Evolutionary conservation across 305 asterid species (phyloP).

Genomic region (Fraxinus floribunda): DNA sequence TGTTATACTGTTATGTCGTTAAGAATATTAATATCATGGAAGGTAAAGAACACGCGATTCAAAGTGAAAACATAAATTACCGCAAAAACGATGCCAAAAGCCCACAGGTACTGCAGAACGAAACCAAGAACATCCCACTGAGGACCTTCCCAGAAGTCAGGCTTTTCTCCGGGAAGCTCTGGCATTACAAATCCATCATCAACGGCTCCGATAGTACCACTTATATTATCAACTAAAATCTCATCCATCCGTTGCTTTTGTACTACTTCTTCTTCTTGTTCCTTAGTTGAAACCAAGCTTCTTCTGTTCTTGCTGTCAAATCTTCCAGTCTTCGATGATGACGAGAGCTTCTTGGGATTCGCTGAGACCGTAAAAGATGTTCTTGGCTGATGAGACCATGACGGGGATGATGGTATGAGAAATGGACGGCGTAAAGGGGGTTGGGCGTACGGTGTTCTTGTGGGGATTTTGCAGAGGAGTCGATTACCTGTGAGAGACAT

Average conservation of each 20-base stretch:
- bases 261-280: constrained; percentile 28
- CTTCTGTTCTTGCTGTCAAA: constrained; percentile 74
- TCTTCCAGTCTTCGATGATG: constrained; percentile 57
- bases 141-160: constrained; percentile 83
- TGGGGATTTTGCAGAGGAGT: constrained; percentile 41
- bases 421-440: constrained; percentile 33
- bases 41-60: background rate
- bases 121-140: constrained; percentile 88
- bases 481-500: constrained; percentile 67
- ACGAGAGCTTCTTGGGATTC: constrained; percentile 53
- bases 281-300: constrained; percentile 49
- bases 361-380: constrained; percentile 55
- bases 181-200: constrained; percentile 81
- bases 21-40: background rate
- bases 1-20: background rate
- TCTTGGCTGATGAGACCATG: constrained; percentile 37
- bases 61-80: constrained; percentile 32
- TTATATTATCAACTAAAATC: constrained; percentile 12
- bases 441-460: constrained; percentile 33
- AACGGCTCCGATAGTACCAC: constrained; percentile 9
- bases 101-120: constrained; percentile 90
- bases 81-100: constrained; percentile 82
- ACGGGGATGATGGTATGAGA: constrained; percentile 29
- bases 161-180: constrained; percentile 63
- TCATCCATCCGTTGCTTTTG: constrained; percentile 24